Base-by-base conservation (phyloP, 768 basidiomycete genomes). In the Xerocomellus intermedius region DNA sequence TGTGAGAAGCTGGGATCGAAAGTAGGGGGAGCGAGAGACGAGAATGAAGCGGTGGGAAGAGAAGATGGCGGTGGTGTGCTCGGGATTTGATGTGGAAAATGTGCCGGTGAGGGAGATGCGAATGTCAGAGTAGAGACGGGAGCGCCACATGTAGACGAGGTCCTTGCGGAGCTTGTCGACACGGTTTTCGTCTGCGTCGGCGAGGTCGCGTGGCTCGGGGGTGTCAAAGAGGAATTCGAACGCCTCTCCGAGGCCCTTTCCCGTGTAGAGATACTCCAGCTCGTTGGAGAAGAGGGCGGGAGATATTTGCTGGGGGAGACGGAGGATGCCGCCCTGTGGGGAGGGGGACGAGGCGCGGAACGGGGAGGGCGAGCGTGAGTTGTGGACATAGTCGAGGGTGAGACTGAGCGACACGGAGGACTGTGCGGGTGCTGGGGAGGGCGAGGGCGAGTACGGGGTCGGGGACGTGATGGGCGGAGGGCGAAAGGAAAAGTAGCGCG, bases 71-170 rank as follows among this genome's bases (percentile, higher is more conserved):
- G 87, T 93, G 2, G 86, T 81, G 51, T 77, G 81, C 53, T 89
- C 87, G 52, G 85, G 84, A 52, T 81, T 80, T 1, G 78, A 68
- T 1, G 84, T 82, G 1, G 82, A 84, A 62, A 85, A 86, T 54
- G 79, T 83, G 45, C 86, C 86, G 0, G 84, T 82, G 56, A 95
- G 81, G 0, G 87, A 80, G 51, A 98, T 86, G 49, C 88, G 84
- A 22, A 96, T 83, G 70, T 98, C 96, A 2, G 93, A 91, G 69
- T 94, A 98, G 17, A 98, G 83, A 46, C 94, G 85, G 13, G 89
- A 91, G 32, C 96, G 77, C 96, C 95, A 98, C 93, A 94, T 96
- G 76, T 88, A 97, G 22, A 95, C 90, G 28, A 97, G 79, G 66
- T 98, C 96, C 71, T 93, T 92, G 56, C 92, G 84, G 10, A 97